Base-by-base conservation (phyloP, 2,329 filamentous ascomycete species). In the Alternaria dauci region DNA sequence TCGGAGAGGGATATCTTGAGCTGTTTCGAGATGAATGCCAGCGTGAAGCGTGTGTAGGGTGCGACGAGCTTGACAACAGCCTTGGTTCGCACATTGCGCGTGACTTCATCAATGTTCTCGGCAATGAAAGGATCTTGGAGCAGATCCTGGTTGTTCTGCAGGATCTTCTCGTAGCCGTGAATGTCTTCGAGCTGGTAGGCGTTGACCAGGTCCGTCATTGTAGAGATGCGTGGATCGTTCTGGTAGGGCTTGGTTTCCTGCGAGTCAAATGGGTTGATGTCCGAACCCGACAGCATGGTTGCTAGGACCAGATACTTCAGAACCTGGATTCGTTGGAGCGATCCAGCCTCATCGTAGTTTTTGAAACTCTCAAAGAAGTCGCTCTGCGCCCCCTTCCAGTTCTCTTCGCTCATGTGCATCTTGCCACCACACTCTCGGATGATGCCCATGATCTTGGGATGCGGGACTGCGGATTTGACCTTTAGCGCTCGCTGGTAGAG, bases 361-460 rank as follows among this genome's bases (percentile, higher is more conserved):
- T 94, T 91, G 84, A 99, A 99, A 1, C 94, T 96, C 79, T 99
- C 95, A 79, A 97, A 97, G 80, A 99, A 99, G 82, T 98, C 95
- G 71, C 89, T 94, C 80, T 98, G 94, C 1, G 95, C 95, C 74
- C 94, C 92, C 78, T 95, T 93, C 95, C 95, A 99, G 78, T 98
- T 98, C 82, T 98, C 95, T 84, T 99, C 95, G 78, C 92, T 95
- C 95, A 99, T 98, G 82, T 98, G 94, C 95, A 99, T 99, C 84
- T 99, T 99, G 71, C 95, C 95, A 73, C 95, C 95, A 77, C 95
- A 99, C 82, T 99, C 95, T 55, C 94, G 91, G 76, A 99, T 99
- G 78, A 99, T 94, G 52, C 95, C 95, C 93, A 98, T 97, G 78
- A 99, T 97, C 81, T 97, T 96, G 60, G 95, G 95, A 81, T 99